A percentile compares a stretch with the other conserved stretches of the same genome.
Evolutionary conservation across 179 eudicot genomes (phyloP).

Genomic region (Amaranthus tricolor): DNA sequence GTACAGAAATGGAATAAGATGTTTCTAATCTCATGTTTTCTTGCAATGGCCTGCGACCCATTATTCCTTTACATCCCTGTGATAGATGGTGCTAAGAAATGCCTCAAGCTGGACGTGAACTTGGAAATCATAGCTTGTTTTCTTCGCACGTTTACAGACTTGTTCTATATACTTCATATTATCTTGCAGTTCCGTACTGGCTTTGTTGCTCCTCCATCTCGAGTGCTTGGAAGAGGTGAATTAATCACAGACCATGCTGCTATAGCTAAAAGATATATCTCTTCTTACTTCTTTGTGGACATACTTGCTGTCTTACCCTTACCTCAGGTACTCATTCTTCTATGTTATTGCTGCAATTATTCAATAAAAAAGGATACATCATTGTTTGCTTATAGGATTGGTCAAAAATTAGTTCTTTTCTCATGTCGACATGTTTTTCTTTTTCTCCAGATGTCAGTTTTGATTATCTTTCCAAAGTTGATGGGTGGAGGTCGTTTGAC

Average conservation of each 20-base stretch:
- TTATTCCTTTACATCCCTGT: slow-evolving; percentile 70
- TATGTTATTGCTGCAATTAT: not conserved
- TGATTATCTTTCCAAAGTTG: slow-evolving; percentile 27
- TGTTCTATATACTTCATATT: slow-evolving; percentile 66
- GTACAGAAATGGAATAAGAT: slow-evolving; percentile 69
- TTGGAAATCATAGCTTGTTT: slow-evolving; percentile 48
- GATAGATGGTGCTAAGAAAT: slow-evolving; percentile 30
- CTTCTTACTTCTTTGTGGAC: slow-evolving; percentile 58
- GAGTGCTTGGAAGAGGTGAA: slow-evolving; percentile 74
- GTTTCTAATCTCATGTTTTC: slow-evolving; percentile 55
- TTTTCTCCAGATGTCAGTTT: slow-evolving; percentile 38
- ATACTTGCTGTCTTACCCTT: slow-evolving; percentile 68
- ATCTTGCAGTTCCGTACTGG: slow-evolving; percentile 66
- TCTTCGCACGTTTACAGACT: slow-evolving; percentile 55
- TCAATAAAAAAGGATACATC: not conserved
- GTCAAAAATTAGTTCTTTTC: not conserved
- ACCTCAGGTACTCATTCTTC: slow-evolving; percentile 53
- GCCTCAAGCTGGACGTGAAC: slow-evolving; percentile 42
- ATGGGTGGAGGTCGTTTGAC: slow-evolving; percentile 16
- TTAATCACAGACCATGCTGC: slow-evolving; percentile 41
- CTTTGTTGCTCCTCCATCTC: slow-evolving; percentile 61
- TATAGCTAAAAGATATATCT: slow-evolving; percentile 57
- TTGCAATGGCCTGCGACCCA: slow-evolving; percentile 68
- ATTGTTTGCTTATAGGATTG: not conserved
- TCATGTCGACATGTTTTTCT: not conserved